Percentiles rank a stretch among this genome's conserved stretches.
Conservation (phyloP, 441 rosid genomes). For the Erysimum cheiri region DNA sequence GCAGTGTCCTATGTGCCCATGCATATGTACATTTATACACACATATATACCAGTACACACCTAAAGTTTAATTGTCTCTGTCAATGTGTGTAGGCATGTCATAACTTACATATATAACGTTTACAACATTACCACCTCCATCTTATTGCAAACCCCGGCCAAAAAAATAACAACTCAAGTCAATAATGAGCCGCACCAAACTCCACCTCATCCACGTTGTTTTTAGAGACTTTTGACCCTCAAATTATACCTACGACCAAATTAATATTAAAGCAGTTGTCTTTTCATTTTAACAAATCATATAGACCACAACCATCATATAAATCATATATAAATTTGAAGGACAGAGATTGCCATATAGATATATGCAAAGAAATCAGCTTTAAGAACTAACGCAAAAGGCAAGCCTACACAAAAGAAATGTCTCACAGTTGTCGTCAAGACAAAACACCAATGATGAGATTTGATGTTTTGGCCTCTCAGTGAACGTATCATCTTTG, state of each 20-base stretch:
- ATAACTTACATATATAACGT: slow-evolving; percentile 24
- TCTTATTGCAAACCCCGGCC: background rate
- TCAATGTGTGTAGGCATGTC: slow-evolving; percentile 37
- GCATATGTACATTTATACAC: slow-evolving; percentile 11
- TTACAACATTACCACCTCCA: background rate
- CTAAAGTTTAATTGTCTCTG: slow-evolving; percentile 24
- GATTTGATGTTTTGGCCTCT: slow-evolving; percentile 75
- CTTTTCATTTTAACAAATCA: slow-evolving; percentile 16
- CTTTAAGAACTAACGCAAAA: slow-evolving; percentile 46
- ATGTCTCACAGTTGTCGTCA: slow-evolving; percentile 42
- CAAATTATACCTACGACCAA: slow-evolving; percentile 15
- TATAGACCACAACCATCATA: background rate
- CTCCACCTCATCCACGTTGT: slow-evolving; percentile 41
- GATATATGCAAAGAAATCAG: background rate
- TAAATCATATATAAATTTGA: background rate
- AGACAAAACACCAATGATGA: slow-evolving; percentile 22
- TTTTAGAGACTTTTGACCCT: slow-evolving; percentile 29
- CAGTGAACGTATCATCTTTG: slow-evolving; percentile 79
- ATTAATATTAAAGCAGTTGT: background rate
- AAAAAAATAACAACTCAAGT: slow-evolving; percentile 22
- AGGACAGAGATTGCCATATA: slow-evolving; percentile 5
- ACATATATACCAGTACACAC: background rate
- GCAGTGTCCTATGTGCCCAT: slow-evolving; percentile 17
- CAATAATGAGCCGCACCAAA: slow-evolving; percentile 41
- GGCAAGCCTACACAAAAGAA: slow-evolving; percentile 81